These are phyloP conservation scores for Aspergillus candidus DNA, from an alignment of 2,329 filamentous ascomycete genomes.

Conservation along the genomic window DNA sequence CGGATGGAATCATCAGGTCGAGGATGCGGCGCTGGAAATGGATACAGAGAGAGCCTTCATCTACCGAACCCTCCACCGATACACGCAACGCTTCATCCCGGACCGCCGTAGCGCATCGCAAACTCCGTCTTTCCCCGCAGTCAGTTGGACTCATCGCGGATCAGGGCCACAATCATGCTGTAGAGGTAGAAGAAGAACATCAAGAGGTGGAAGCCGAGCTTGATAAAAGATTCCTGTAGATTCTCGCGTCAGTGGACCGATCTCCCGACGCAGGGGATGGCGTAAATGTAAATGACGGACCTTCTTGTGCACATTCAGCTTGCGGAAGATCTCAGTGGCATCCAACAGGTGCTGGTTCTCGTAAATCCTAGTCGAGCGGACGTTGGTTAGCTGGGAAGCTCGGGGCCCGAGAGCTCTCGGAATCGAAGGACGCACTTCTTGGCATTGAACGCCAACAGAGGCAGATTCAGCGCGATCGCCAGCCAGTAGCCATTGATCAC, in stretches of 20 bases:
- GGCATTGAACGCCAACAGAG: slow-evolving; percentile 84
- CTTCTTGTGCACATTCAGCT: slow-evolving; percentile 99
- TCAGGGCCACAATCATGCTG: slow-evolving; percentile 96
- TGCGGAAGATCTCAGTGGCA: slow-evolving; percentile 98
- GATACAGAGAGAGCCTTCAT: slow-evolving; percentile 1
- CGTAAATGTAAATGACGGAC: slow-evolving; percentile 41
- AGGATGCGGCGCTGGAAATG: background rate
- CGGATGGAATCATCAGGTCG: no score
- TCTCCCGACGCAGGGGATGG: background rate
- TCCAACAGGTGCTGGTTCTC: slow-evolving; percentile 96
- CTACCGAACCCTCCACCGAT: background rate
- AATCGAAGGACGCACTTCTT: slow-evolving; percentile 72
- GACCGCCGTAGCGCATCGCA: slow-evolving; percentile 35
- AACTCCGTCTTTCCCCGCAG: slow-evolving; percentile 32
- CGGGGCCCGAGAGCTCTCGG: background rate
- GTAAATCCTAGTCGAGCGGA: slow-evolving; percentile 61
- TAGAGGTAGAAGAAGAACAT: slow-evolving; percentile 99
- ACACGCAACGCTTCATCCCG: slow-evolving; percentile 8
- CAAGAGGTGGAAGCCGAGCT: slow-evolving; percentile 95
- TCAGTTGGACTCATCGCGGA: slow-evolving; percentile 89
- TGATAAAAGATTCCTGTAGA: slow-evolving; percentile 89
- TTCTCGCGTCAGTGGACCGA: slow-evolving; percentile 6
- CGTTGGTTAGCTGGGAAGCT: slow-evolving; percentile 17
- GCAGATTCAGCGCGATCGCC: slow-evolving; percentile 83
- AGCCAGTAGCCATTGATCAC: slow-evolving; percentile 99